Evolutionary conservation across 768 basidiomycete genomes (phyloP).

Genomic region (Lactifluus rugatus): DNA sequence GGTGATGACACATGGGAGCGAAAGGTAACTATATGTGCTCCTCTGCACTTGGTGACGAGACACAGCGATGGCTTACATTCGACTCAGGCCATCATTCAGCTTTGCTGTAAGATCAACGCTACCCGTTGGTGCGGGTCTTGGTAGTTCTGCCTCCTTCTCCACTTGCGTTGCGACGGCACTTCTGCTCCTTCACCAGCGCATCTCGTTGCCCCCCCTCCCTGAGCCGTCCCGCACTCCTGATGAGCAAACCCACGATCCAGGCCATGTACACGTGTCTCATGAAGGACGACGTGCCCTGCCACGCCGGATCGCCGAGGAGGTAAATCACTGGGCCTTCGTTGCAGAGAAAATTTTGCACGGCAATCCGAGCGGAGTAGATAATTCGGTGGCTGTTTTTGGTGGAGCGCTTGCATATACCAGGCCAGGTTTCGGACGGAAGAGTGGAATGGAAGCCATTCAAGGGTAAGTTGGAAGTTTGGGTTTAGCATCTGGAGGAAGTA

Average conservation of each 20-base stretch:
- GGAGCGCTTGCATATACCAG: slow-evolving; percentile 88
- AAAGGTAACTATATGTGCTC: slow-evolving; percentile 39
- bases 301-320: slow-evolving; percentile 55
- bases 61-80: slow-evolving; percentile 7
- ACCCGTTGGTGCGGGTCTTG: slow-evolving; percentile 91
- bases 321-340: slow-evolving; percentile 91
- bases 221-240: slow-evolving; percentile 31
- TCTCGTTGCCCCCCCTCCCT: slow-evolving; percentile 47
- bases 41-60: background rate
- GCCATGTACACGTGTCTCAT: slow-evolving; percentile 55
- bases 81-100: slow-evolving; percentile 59
- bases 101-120: slow-evolving; percentile 80
- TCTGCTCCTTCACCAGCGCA: slow-evolving; percentile 63
- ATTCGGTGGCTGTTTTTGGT: slow-evolving; percentile 86
- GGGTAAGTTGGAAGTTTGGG: slow-evolving; percentile 40
- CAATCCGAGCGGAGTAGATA: slow-evolving; percentile 95
- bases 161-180: slow-evolving; percentile 75
- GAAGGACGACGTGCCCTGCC: slow-evolving; percentile 58
- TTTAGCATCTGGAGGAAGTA: background rate
- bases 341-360: slow-evolving; percentile 95
- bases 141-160: slow-evolving; percentile 94
- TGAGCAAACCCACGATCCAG: slow-evolving; percentile 27
- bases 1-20: slow-evolving; percentile 47
- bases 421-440: slow-evolving; percentile 63
- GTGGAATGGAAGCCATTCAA: slow-evolving; percentile 76